Evolutionary conservation across 805 yeast genomes (phyloP), one percentile per base, ranked within the genome.

Genomic region (Starmerella apis): DNA sequence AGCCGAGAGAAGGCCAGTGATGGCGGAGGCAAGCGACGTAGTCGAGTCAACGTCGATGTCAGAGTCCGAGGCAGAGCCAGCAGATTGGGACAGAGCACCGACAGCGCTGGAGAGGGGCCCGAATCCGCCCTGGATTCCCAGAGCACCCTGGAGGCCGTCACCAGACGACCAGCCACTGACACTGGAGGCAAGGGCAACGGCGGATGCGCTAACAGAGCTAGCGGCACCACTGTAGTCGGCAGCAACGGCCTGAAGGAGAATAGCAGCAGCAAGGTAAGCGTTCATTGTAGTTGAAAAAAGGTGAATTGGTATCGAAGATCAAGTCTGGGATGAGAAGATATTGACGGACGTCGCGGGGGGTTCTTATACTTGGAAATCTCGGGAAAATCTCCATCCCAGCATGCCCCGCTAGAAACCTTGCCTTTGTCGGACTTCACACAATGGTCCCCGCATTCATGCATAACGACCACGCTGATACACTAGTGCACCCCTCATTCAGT

Each of bases 61-160:
- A 32, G 49, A 44, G 39, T 57, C 57, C 23, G 43, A 37, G 36
- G 38, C 48, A 19, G 55, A n/a, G 25, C 51, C 49, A 24, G 50
- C 56, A 20, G 27, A 42, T n/a, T 22, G 14, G 22, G 50, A 42
- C 6, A 59, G 55, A 23, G 50, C 36, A 16, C 22, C 31, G 30
- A 61, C 56, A 38, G 59, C 61, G 20, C 24, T 19, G 25, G 52
- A 46, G 32, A 62, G 52, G 14, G 55, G 48, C 18, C 51, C 51
- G 57, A 56, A 59, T 31, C 51, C 33, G 35, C 43, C 38, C 62
- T 63, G 66, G 53, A 63, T 61, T 36, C 49, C 51, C 16, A 62
- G 57, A 23, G 65, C 66, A 43, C 63, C 66, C 16, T 22, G 28
- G 18, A 62, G 52, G 36, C 66, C 65, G 16, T 49, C 49, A 20